Percentiles rank a stretch among this genome's conserved stretches.
Conservation (phyloP, 306 rosid species). For the Begonia loranthoides region DNA sequence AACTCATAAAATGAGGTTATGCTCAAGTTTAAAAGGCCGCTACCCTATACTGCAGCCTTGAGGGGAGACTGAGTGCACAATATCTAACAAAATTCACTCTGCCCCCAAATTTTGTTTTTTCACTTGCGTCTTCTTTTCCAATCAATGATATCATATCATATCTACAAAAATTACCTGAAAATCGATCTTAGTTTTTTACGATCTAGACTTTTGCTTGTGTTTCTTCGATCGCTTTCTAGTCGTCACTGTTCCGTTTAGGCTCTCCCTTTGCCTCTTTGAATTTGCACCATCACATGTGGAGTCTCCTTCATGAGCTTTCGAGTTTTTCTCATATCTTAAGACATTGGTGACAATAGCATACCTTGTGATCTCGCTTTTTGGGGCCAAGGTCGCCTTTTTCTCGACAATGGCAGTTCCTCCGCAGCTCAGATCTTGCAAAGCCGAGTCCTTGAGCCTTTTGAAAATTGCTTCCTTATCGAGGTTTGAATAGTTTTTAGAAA, state of each 20-base stretch:
- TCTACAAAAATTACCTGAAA: conserved; percentile 23
- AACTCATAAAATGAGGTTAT: neutral
- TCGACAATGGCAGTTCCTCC: conserved; percentile 64
- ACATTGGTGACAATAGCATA: conserved; percentile 73
- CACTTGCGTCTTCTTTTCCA: neutral
- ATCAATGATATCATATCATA: conserved; percentile 15
- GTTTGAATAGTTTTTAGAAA: conserved; percentile 37
- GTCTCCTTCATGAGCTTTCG: conserved; percentile 22
- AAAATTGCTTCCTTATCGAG: conserved; percentile 50
- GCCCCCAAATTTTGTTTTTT: conserved; percentile 17
- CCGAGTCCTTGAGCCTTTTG: conserved; percentile 61
- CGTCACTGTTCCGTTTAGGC: conserved; percentile 30
- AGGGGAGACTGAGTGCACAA: conserved; percentile 38
- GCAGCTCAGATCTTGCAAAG: conserved; percentile 47
- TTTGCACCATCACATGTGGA: conserved; percentile 34
- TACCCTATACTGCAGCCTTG: neutral
- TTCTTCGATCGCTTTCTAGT: conserved; percentile 68
- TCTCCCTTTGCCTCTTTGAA: conserved; percentile 27
- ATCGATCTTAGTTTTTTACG: conserved; percentile 20
- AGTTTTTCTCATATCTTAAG: conserved; percentile 31
- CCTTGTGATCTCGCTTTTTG: conserved; percentile 42
- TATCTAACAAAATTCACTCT: conserved; percentile 92
- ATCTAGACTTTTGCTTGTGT: conserved; percentile 36
- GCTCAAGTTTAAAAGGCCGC: neutral
- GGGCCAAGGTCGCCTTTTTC: conserved; percentile 35